Evolutionary conservation across 106 monocot species (phyloP).

Genomic region (Acorus gramineus): DNA sequence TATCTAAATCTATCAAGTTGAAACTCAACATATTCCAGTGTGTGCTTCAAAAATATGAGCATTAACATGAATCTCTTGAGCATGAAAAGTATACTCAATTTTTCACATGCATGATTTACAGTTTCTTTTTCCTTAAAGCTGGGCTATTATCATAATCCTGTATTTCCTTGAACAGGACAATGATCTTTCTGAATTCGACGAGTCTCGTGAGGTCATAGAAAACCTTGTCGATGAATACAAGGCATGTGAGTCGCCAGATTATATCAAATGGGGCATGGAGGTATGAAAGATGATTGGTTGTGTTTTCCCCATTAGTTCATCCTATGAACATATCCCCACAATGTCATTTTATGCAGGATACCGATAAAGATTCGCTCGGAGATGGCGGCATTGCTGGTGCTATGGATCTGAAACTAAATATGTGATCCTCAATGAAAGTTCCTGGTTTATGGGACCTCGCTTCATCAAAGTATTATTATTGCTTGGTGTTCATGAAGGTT

Average conservation of each 20-base stretch:
- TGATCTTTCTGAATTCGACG: slow-evolving; percentile 97
- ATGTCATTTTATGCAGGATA: slow-evolving; percentile 34
- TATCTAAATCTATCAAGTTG: no score
- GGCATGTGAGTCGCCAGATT: slow-evolving; percentile 96
- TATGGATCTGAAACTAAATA: slow-evolving; percentile 50
- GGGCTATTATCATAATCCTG: background rate
- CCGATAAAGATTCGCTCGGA: slow-evolving; percentile 23
- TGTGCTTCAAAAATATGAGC: no score
- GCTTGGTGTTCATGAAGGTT: no score
- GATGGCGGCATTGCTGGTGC: slow-evolving; percentile 53
- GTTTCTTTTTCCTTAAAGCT: no score
- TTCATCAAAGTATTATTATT: no score
- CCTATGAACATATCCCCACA: background rate
- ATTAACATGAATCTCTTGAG: no score
- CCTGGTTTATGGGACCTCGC: no score
- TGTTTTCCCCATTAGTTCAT: background rate
- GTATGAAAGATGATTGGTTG: slow-evolving; percentile 16
- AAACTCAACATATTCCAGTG: no score
- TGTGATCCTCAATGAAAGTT: no score
- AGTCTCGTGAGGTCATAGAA: slow-evolving; percentile 88
- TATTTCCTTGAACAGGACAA: slow-evolving; percentile 57
- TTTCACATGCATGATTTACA: no score
- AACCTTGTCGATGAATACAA: slow-evolving; percentile 94
- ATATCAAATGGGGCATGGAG: slow-evolving; percentile 99
- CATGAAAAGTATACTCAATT: no score